Conservation (phyloP, 371 early-diverging fungal genomes). For the Rhizopus arrhizus region DNA sequence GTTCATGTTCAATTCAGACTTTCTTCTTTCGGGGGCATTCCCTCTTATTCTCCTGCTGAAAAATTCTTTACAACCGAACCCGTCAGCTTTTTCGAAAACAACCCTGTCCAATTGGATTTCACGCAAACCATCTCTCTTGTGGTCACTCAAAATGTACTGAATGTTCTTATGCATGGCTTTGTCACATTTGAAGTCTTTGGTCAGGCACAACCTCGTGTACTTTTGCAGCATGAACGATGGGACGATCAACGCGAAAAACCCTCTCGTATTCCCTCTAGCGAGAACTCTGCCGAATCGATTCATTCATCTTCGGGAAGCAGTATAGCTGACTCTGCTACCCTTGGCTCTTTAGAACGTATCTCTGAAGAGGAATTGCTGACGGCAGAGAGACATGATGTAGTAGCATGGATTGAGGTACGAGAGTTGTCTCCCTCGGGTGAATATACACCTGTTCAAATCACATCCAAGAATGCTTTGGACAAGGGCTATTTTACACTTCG, state of each 20-base stretch:
- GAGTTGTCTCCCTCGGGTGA: constrained; percentile 74
- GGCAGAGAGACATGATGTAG: constrained; percentile 71
- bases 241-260: constrained; percentile 58
- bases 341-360: constrained; percentile 47
- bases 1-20: constrained; percentile 82
- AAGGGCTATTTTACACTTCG: constrained; percentile 73
- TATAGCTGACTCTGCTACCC: constrained; percentile 16
- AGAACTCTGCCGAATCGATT: constrained; percentile 27
- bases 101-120: constrained; percentile 60
- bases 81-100: constrained; percentile 55
- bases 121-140: constrained; percentile 62
- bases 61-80: constrained; percentile 73
- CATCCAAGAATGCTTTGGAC: constrained; percentile 54
- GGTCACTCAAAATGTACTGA: constrained; percentile 48
- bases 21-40: constrained; percentile 61
- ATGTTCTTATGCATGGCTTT: constrained; percentile 43
- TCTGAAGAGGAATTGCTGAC: constrained; percentile 69
- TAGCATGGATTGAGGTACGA: constrained; percentile 68
- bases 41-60: constrained; percentile 49
- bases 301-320: constrained; percentile 21
- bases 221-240: constrained; percentile 65
- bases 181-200: constrained; percentile 72
- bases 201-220: constrained; percentile 48
- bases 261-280: constrained; percentile 3
- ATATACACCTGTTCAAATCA: constrained; percentile 72